These are phyloP conservation scores for Trichoderma cornu-damae DNA, from an alignment of 2,329 filamentous ascomycete species.

Conservation along the genomic window DNA sequence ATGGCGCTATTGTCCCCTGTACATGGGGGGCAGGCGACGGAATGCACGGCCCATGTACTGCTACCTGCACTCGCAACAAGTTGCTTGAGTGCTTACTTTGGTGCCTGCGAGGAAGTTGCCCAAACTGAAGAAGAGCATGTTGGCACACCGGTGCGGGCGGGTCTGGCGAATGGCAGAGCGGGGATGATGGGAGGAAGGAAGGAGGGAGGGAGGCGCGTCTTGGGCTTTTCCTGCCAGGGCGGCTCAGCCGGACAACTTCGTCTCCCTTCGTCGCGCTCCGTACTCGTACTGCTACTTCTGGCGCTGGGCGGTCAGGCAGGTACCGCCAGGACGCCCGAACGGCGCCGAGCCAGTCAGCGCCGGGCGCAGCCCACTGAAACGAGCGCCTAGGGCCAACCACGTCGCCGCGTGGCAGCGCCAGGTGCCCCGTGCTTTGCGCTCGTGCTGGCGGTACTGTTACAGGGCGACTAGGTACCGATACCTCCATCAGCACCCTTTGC, in stretches of 20 bases:
- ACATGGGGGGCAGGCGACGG: not conserved
- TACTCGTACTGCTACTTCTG: slow-evolving; percentile 16
- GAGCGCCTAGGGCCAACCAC: slow-evolving; percentile 9
- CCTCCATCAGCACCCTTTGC: too few species aligned
- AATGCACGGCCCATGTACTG: not conserved
- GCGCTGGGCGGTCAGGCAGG: slow-evolving; percentile 13
- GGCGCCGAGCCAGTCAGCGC: slow-evolving; percentile 8
- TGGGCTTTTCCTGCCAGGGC: slow-evolving; percentile 15
- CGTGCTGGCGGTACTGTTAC: too few species aligned
- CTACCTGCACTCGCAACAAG: not conserved
- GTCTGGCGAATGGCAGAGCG: not conserved
- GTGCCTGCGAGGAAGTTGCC: not conserved
- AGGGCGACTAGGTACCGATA: not conserved
- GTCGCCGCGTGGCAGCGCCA: slow-evolving; percentile 10
- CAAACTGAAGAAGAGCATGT: not conserved
- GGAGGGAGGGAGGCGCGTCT: not conserved
- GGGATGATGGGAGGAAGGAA: not conserved
- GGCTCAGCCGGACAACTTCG: slow-evolving; percentile 17
- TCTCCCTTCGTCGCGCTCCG: slow-evolving; percentile 1
- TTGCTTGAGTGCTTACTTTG: slow-evolving; percentile 7
- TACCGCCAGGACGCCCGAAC: slow-evolving; percentile 5
- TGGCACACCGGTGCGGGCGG: slow-evolving; percentile 9
- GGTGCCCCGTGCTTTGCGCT: too few species aligned
- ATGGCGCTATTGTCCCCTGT: not conserved
- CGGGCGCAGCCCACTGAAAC: not conserved